phyloP scores from a whole-genome alignment of 2,329 filamentous ascomycete genomes.

The Neoarthrinium moseri region DNA sequence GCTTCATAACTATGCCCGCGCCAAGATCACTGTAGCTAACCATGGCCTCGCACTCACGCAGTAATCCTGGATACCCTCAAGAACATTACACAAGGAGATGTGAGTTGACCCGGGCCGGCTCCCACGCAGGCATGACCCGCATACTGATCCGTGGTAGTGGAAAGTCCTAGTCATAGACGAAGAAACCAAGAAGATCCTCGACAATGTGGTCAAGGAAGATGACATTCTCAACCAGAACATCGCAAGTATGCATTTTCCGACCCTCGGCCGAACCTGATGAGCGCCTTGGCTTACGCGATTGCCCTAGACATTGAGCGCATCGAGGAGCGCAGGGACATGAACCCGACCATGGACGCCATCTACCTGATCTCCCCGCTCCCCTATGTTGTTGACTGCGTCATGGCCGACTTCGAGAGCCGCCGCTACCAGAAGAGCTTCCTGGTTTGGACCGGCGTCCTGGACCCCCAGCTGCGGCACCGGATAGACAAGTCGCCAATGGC shows the following conservation, averaged over 20 bases:
- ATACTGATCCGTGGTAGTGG: conserved; percentile 61
- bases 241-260: conserved; percentile 65
- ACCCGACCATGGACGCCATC: conserved; percentile 89
- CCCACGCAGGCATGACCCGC: neutral
- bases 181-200: conserved; percentile 77
- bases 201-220: conserved; percentile 91
- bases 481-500: conserved; percentile 71
- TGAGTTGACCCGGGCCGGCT: conserved; percentile 40
- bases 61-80: conserved; percentile 75
- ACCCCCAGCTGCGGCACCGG: conserved; percentile 67
- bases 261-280: conserved; percentile 15
- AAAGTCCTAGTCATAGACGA: conserved; percentile 93
- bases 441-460: conserved; percentile 80
- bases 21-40: neutral
- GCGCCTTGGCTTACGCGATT: conserved; percentile 20
- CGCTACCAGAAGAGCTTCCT: conserved; percentile 79
- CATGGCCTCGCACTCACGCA: conserved; percentile 28
- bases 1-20: no score
- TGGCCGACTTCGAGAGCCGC: conserved; percentile 85
- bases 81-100: conserved; percentile 77
- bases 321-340: conserved; percentile 78
- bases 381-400: conserved; percentile 88
- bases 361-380: conserved; percentile 85
- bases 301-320: conserved; percentile 85
- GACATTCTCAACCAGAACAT: conserved; percentile 96